phyloP scores from a whole-genome alignment of 1,284 basidiomycete genomes.

The Athelia sp. region DNA sequence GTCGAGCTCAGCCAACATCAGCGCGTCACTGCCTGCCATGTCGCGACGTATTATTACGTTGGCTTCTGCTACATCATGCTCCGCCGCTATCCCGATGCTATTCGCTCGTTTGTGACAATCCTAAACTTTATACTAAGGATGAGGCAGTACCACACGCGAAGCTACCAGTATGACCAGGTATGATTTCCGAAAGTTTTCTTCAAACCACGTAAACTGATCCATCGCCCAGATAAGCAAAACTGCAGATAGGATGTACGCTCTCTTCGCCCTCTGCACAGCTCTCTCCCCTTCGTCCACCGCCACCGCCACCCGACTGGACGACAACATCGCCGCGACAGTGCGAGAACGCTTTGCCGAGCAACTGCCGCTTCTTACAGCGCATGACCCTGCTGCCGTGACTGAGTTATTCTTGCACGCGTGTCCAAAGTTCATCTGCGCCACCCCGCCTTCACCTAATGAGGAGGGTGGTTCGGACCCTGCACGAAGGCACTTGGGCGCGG shows the following conservation, averaged over 20 bases:
- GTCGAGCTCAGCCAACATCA: slow-evolving; percentile 89
- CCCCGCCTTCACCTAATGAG: slow-evolving; percentile 92
- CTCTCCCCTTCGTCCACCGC: slow-evolving; percentile 65
- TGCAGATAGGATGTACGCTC: slow-evolving; percentile 95
- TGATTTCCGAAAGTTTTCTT: slow-evolving; percentile 1
- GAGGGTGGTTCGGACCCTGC: slow-evolving; percentile 64
- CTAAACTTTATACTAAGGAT: slow-evolving; percentile 91
- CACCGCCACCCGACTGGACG: slow-evolving; percentile 61
- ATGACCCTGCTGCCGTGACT: slow-evolving; percentile 67
- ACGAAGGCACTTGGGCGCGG: slow-evolving; percentile 80
- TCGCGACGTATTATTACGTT: slow-evolving; percentile 92
- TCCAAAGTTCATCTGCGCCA: slow-evolving; percentile 95
- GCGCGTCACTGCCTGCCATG: slow-evolving; percentile 91
- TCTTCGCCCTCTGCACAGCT: slow-evolving; percentile 91
- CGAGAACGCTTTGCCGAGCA: slow-evolving; percentile 94
- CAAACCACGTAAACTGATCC: slow-evolving; percentile 1
- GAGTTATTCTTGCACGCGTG: slow-evolving; percentile 94
- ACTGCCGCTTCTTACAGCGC: slow-evolving; percentile 81
- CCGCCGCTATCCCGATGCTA: slow-evolving; percentile 91
- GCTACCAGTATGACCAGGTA: slow-evolving; percentile 95
- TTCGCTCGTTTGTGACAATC: slow-evolving; percentile 88
- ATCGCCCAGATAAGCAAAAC: slow-evolving; percentile 85
- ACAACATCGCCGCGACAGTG: slow-evolving; percentile 90
- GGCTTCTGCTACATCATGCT: slow-evolving; percentile 97
- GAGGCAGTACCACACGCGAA: slow-evolving; percentile 93